Percentiles rank a stretch among this genome's conserved stretches.
Conservation (phyloP, 2,329 filamentous ascomycete genomes). For the Hypoxylon sp. region DNA sequence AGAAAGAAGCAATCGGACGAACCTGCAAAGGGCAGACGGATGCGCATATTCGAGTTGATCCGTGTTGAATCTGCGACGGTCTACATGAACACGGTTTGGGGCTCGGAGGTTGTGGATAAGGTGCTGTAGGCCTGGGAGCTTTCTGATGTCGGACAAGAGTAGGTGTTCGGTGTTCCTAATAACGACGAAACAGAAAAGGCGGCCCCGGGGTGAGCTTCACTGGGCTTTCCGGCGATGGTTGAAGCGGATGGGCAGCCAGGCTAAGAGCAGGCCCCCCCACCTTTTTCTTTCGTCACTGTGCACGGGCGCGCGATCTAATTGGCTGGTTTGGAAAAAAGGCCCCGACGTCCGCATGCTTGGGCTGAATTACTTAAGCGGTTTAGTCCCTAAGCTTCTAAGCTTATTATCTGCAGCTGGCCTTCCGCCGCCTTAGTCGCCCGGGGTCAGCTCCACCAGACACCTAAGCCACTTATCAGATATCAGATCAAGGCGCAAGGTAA, state of each 20-base stretch:
- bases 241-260: conserved; percentile 7
- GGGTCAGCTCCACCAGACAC: conserved; percentile 23
- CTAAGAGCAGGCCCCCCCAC: not conserved
- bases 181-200: conserved; percentile 13
- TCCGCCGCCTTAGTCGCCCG: conserved; percentile 5
- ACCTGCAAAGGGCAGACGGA: conserved; percentile 92
- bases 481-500: conserved; percentile 9
- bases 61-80: conserved; percentile 20
- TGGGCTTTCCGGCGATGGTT: conserved; percentile 10
- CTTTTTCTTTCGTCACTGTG: conserved; percentile 31
- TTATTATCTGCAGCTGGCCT: conserved; percentile 35
- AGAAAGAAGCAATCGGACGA: conserved; percentile 55
- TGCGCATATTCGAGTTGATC: conserved; percentile 71
- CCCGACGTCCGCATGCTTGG: conserved; percentile 8
- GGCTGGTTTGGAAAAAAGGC: not conserved
- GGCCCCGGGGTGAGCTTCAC: conserved; percentile 29
- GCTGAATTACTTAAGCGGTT: conserved; percentile 30
- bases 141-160: conserved; percentile 8
- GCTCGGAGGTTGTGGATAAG: not conserved
- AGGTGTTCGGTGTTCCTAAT: conserved; percentile 1
- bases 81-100: conserved; percentile 36
- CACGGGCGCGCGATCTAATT: not conserved
- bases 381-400: conserved; percentile 7
- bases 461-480: conserved; percentile 26
- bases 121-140: not conserved